Evolutionary conservation across 345 rosid genomes (phyloP), one percentile per base, ranked within the genome.

Genomic region (Theobroma cacao): DNA sequence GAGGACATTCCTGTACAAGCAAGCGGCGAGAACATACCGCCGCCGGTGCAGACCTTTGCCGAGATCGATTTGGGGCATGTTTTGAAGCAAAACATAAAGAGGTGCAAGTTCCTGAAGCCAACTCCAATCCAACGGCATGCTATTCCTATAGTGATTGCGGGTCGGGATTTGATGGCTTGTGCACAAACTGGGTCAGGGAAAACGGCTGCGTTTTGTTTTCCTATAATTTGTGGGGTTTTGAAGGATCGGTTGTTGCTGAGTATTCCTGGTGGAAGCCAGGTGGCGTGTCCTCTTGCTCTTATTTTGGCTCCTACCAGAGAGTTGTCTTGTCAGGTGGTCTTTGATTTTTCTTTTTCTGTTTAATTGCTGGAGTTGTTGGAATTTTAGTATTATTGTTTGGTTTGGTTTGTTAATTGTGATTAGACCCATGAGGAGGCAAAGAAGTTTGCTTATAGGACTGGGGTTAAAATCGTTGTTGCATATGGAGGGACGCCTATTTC

Each of bases 111-210:
- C 81, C 92, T 96, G 75, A 96, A 88, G 88, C 99, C 99, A 4
- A 96, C 99, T 8, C 99, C 98, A 8, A 94, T 96, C 33, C 98
- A 96, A 84, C 93, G 99, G 10, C 83, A 96, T 79, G 91, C 98
- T 0, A 96, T 96, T 48, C 97, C 99, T 1, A 92, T 96, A 62
- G 86, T 93, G 64, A 82, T 94, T 67, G 85, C 76, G 6, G 98
- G 99, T 64, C 86, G 99, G 55, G 99, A 96, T 79, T 84, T 96
- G 90, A 96, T 96, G 99, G 99, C 99, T 15, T 96, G 99, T 87
- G 99, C 99, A 38, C 99, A 96, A 85, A 96, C 99, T 60, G 99
- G 99, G 58, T 95, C 99, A 33, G 99, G 99, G 10, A 95, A 95
- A 90, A 95, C 99, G 20, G 99, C 99, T 74, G 99, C 99, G 18